Conservation (phyloP, 108 stramenopile species). For the Fistulifera solaris region DNA sequence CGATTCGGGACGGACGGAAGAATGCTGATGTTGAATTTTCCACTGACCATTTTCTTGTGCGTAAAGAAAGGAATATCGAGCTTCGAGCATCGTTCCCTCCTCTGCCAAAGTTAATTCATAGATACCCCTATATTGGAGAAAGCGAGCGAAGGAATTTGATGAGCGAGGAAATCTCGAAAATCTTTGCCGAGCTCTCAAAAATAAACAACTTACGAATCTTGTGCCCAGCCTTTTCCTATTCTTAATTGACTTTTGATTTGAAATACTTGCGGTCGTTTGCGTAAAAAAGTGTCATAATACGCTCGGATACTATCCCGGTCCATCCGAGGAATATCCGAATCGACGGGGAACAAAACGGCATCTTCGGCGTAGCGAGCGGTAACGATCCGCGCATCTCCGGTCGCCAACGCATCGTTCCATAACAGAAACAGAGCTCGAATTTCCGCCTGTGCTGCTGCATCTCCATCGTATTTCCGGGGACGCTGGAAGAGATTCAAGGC, state of each 20-base stretch:
- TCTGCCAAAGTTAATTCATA: conserved; percentile 36
- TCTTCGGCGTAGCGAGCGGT: conserved; percentile 37
- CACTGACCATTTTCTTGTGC: conserved; percentile 29
- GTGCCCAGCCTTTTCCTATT: not conserved
- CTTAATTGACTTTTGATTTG: too few species aligned
- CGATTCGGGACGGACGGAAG: conserved; percentile 32
- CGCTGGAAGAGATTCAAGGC: too few species aligned
- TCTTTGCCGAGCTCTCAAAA: too few species aligned
- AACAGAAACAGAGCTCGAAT: conserved; percentile 47
- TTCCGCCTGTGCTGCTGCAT: conserved; percentile 8
- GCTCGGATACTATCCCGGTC: not conserved
- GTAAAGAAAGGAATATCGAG: conserved; percentile 32
- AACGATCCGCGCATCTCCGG: conserved; percentile 38
- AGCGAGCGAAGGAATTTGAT: too few species aligned
- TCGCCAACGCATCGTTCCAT: conserved; percentile 56
- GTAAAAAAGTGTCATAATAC: not conserved
- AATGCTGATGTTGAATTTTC: conserved; percentile 51
- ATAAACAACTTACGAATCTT: conserved; percentile 9
- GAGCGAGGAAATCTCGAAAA: too few species aligned
- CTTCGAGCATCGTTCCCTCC: conserved; percentile 24
- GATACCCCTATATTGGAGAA: conserved; percentile 3
- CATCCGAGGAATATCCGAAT: conserved; percentile 23
- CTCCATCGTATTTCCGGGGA: too few species aligned
- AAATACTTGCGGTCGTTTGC: not conserved
- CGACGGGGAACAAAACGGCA: conserved; percentile 38